phyloP scores from a whole-genome alignment of 768 basidiomycete species.

The Dictyophora rubrovolvata region DNA sequence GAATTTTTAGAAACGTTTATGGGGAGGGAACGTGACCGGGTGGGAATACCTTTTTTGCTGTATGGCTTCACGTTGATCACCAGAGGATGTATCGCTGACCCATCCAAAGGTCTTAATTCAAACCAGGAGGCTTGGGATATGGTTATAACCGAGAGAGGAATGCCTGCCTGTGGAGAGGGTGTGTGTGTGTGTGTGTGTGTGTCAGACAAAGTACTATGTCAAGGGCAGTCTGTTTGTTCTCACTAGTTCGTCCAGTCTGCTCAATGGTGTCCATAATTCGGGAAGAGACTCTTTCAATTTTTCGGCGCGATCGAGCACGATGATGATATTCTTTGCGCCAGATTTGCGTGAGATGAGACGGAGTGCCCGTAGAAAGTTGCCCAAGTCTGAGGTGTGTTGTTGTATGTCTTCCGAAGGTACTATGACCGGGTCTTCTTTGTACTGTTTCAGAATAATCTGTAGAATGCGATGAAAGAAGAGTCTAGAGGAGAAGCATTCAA shows the following conservation, averaged over 20 bases:
- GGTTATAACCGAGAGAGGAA: conserved; percentile 52
- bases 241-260: conserved; percentile 65
- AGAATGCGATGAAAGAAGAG: conserved; percentile 58
- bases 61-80: conserved; percentile 45
- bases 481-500: conserved; percentile 51
- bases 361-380: conserved; percentile 62
- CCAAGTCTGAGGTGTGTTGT: conserved; percentile 52
- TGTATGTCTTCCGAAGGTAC: conserved; percentile 30
- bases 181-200: too few relatives aligned
- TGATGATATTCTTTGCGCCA: conserved; percentile 32
- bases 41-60: conserved; percentile 43
- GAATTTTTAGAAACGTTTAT: neutral
- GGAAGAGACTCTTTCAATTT: conserved; percentile 50
- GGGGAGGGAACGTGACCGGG: neutral
- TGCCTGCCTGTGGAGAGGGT: conserved; percentile 43
- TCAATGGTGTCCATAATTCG: conserved; percentile 58
- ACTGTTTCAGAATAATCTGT: conserved; percentile 44
- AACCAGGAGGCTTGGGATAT: conserved; percentile 62
- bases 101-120: conserved; percentile 57
- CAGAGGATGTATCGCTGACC: conserved; percentile 65
- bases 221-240: conserved; percentile 16
- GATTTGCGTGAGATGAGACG: conserved; percentile 18
- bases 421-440: conserved; percentile 49
- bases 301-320: conserved; percentile 62
- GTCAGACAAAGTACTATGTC: conserved; percentile 5